Percentiles rank a stretch among this genome's conserved stretches.
These are phyloP conservation scores for Calonectria henricotiae DNA, from an alignment of 2,329 filamentous ascomycete species.

Conservation along the genomic window DNA sequence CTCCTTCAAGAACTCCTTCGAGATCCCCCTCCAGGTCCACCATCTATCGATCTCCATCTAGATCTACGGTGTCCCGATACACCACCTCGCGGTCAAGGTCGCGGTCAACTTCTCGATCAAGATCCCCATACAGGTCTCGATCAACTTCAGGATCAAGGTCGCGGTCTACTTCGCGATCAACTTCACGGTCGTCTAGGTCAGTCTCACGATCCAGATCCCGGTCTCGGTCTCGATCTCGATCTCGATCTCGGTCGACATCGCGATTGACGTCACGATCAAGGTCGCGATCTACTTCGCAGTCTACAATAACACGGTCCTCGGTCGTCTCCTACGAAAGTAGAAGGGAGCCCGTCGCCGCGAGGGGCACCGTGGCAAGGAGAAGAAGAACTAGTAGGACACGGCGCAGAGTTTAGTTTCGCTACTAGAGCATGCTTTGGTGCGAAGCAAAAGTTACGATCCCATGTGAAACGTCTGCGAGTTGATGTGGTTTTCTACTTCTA, in stretches of 20 bases:
- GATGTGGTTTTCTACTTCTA: neutral
- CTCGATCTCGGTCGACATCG: neutral
- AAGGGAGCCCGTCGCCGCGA: neutral
- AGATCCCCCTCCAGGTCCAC: neutral
- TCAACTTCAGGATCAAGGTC: neutral
- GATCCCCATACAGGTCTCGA: neutral
- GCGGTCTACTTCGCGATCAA: neutral
- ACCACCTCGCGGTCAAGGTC: constrained; percentile 2
- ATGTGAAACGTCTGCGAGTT: constrained; percentile 1
- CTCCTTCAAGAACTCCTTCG: neutral
- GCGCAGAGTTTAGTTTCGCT: neutral
- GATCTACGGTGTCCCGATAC: constrained; percentile 9
- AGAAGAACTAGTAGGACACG: neutral
- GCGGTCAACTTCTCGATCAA: constrained; percentile 1
- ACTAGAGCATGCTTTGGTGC: neutral
- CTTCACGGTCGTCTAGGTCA: neutral
- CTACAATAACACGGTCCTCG: neutral
- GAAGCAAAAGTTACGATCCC: neutral
- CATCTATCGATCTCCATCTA: neutral
- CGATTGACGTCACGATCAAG: neutral
- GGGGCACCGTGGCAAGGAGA: neutral
- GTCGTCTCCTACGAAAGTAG: neutral
- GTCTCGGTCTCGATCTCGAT: constrained; percentile 1
- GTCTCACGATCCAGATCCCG: constrained; percentile 4
- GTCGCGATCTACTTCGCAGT: neutral